phyloP scores from a whole-genome alignment of 169 alveolate species.

The Plasmodium malariae region DNA sequence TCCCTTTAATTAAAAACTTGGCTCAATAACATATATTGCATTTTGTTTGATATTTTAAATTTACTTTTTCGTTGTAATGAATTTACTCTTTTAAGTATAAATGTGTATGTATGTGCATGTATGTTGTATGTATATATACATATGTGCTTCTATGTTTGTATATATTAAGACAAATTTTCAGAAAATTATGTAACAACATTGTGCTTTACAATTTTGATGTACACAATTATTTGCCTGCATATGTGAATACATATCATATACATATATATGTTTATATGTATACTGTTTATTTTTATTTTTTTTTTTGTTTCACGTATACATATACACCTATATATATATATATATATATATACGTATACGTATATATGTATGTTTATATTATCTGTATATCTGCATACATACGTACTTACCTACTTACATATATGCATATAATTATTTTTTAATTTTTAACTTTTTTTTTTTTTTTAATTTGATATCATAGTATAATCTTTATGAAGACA shows the following conservation, averaged over 20 bases:
- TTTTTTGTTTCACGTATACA: neutral
- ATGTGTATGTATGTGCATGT: slow-evolving; percentile 1
- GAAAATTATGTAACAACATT: too few relatives aligned
- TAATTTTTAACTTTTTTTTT: neutral
- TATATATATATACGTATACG: too few relatives aligned
- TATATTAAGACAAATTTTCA: too few relatives aligned
- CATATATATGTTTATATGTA: too few relatives aligned
- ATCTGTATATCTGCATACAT: neutral
- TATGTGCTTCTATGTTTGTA: neutral
- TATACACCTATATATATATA: too few relatives aligned
- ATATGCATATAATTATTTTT: neutral
- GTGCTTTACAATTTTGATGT: too few relatives aligned
- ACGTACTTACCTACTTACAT: neutral
- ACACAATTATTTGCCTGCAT: neutral
- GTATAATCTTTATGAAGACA: neutral
- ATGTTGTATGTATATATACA: neutral
- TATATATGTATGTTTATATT: neutral
- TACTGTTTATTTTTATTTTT: too few relatives aligned
- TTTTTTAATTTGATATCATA: slow-evolving; percentile 12
- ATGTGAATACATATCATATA: neutral
- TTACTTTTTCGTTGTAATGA: neutral
- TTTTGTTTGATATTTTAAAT: slow-evolving; percentile 7
- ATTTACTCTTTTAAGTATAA: neutral
- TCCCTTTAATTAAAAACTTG: slow-evolving; percentile 46
- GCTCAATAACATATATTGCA: too few relatives aligned